Percentiles rank a stretch among this genome's conserved stretches.
Evolutionary conservation across 306 rosid species (phyloP).

Genomic region (Carpinus fangiana): DNA sequence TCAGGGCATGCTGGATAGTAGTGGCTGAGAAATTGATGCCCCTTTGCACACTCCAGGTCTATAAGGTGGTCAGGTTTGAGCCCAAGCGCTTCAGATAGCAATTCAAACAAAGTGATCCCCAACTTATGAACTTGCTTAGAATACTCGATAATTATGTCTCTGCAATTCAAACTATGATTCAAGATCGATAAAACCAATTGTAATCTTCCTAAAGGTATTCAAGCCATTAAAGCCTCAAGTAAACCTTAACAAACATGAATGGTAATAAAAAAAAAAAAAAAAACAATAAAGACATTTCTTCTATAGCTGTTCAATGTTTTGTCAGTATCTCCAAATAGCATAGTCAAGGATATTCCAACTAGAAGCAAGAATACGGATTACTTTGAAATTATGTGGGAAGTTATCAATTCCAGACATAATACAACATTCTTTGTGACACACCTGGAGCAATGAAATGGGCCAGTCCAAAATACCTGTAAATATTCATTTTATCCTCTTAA

Average conservation of each 20-base stretch:
- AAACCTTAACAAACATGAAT: too few species aligned
- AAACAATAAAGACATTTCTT: too few species aligned
- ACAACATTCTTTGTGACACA: background rate
- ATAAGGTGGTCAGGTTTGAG: slow-evolving; percentile 46
- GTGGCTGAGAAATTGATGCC: slow-evolving; percentile 32
- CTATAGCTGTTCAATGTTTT: too few species aligned
- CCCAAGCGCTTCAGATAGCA: slow-evolving; percentile 65
- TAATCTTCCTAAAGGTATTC: background rate
- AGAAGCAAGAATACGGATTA: too few species aligned
- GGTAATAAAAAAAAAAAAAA: too few species aligned
- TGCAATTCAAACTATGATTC: slow-evolving; percentile 18
- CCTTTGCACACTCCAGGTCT: slow-evolving; percentile 52
- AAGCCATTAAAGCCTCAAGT: too few species aligned
- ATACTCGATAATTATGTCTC: slow-evolving; percentile 46
- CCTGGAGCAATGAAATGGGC: background rate
- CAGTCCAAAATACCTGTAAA: too few species aligned
- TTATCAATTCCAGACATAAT: background rate
- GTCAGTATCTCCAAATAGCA: too few species aligned
- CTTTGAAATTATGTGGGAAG: background rate
- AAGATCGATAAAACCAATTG: background rate
- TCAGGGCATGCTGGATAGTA: slow-evolving; percentile 73
- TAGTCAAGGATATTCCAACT: too few species aligned
- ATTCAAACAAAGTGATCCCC: slow-evolving; percentile 41
- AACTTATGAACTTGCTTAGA: slow-evolving; percentile 36
- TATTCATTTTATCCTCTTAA: too few species aligned